Percentiles rank a stretch among this genome's conserved stretches.
Evolutionary conservation across 768 basidiomycete genomes (phyloP).

Genomic region (Pleurotus sapidus): DNA sequence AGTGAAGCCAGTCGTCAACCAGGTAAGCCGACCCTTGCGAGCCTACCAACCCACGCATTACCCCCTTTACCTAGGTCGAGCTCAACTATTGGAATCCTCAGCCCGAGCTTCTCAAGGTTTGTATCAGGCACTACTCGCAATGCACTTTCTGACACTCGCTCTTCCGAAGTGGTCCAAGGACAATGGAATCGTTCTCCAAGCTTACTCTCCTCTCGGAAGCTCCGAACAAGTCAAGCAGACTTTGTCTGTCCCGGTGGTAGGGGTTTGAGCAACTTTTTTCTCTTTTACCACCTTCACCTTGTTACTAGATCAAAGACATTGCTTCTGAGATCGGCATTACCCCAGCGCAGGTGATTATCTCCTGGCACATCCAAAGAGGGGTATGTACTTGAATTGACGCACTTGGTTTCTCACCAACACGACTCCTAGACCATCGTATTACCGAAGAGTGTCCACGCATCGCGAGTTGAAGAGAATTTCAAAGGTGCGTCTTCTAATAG

Average conservation of each 20-base stretch:
- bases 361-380: conserved; percentile 77
- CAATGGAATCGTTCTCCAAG: conserved; percentile 62
- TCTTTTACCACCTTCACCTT: background rate
- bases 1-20: conserved; percentile 67
- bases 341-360: conserved; percentile 72
- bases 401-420: background rate
- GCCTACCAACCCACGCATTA: background rate
- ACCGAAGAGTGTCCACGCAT: conserved; percentile 74
- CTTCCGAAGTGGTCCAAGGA: conserved; percentile 62
- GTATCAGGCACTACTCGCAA: conserved; percentile 3
- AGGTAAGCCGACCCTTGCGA: conserved; percentile 26
- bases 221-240: conserved; percentile 52
- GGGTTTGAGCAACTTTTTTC: background rate
- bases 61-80: conserved; percentile 43
- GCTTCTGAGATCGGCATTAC: conserved; percentile 65
- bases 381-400: conserved; percentile 34
- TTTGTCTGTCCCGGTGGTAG: conserved; percentile 55
- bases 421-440: conserved; percentile 57
- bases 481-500: conserved; percentile 35
- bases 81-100: conserved; percentile 78
- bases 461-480: conserved; percentile 68
- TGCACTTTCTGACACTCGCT: background rate
- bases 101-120: conserved; percentile 65
- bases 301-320: conserved; percentile 46
- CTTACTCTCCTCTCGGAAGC: conserved; percentile 77